These are phyloP conservation scores for Rhodomyrtus tomentosa DNA, from an alignment of 345 rosid genomes.

Conservation along the genomic window DNA sequence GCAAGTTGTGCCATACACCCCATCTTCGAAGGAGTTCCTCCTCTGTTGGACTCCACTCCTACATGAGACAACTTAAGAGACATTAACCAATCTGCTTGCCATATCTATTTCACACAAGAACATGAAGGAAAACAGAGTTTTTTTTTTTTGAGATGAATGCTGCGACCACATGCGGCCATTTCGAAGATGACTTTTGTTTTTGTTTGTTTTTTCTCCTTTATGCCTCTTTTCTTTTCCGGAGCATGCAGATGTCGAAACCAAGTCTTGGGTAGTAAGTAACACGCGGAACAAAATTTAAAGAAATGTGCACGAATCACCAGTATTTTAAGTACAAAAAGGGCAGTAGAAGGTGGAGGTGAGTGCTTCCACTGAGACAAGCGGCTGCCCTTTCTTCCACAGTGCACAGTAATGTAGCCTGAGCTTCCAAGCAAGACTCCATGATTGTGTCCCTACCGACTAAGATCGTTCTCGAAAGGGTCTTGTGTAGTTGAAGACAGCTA, in stretches of 20 bases:
- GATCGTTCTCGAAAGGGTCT: background rate
- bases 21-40: conserved; percentile 34
- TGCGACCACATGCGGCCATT: no score
- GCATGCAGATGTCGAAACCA: background rate
- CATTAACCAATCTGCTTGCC: background rate
- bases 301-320: background rate
- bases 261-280: background rate
- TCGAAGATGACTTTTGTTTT: background rate
- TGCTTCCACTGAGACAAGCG: background rate
- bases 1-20: conserved; percentile 36
- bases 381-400: background rate
- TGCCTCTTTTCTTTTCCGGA: background rate
- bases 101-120: background rate
- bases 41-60: conserved; percentile 44
- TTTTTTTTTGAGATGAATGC: no score
- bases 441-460: background rate
- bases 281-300: background rate
- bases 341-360: background rate
- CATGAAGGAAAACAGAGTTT: background rate
- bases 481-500: background rate
- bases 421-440: background rate
- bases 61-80: background rate
- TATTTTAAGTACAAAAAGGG: background rate
- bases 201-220: background rate
- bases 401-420: background rate